Base-by-base conservation (phyloP, 2,329 filamentous ascomycete species). In the Fonsecaea nubica region DNA sequence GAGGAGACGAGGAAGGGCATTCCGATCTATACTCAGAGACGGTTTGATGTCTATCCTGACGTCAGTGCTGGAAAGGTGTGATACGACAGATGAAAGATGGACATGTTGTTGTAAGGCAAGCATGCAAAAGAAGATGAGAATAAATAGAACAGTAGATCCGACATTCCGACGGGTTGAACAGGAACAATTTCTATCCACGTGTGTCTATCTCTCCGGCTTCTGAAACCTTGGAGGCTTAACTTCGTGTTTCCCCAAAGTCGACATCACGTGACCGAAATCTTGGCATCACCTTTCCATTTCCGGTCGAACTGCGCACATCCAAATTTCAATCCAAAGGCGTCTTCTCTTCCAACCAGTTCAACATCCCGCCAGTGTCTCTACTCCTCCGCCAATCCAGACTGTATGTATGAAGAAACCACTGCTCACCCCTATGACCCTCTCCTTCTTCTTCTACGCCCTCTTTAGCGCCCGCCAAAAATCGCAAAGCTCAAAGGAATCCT, bases 21-120 rank as follows among this genome's bases (percentile, higher is more conserved):
- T 72, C 95, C 95, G 2, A 83, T 98, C 61, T 88, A 89, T 74
- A 86, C 85, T 18, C 95, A 99, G 84, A 86, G 95, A 74, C 84
- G 95, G 72, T 99, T 97, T 77, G 95, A 99, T 78, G 90, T 99
- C 21, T 99, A 99, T 78, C 91, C 92, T 0, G 93, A 99, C 82
- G 88, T 99, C 36, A 93, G 89, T 74, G 79, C 86, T 74, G 89
- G 86, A 1, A 80, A 83, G 64, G 72, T 78, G 6, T 77, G 73
- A 35, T 80, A 77, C 71, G 76, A 81, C 48, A 78, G 81, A 33
- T 61, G 48, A 61, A 38, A 50, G 18, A 30, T 18, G 15, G 15
- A 21, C 2, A 10, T n/a, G 33, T 55, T 13, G 6, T 55, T 36
- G 30, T 15, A 9, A 7, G 30, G 9, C 52, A 54, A 35, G 15